Percentiles rank a stretch among this genome's conserved stretches.
Conservation (phyloP, 331 rosid species). For the Dryas integrifolia region DNA sequence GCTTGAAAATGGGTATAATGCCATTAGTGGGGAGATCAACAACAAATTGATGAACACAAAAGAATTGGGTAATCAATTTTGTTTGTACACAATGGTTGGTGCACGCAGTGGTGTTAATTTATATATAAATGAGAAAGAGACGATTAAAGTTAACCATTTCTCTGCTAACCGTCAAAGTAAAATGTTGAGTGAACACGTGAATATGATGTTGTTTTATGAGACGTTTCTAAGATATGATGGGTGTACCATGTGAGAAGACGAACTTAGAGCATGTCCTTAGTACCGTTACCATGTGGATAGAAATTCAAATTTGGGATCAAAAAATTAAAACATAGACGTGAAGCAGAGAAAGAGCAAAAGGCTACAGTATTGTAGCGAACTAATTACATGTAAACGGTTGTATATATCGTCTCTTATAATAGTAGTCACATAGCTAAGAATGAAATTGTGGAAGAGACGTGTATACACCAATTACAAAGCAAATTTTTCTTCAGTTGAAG, state of each 20-base stretch:
- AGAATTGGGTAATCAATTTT: not conserved
- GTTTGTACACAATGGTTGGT: not conserved
- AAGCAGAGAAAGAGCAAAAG: too few species aligned
- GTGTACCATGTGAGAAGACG: constrained; percentile 6
- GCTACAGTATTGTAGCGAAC: too few species aligned
- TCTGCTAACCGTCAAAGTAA: not conserved
- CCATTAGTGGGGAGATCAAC: constrained; percentile 12
- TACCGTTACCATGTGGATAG: not conserved
- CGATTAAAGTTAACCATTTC: not conserved
- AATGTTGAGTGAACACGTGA: constrained; percentile 2
- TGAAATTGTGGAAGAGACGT: too few species aligned
- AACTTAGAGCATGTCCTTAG: not conserved
- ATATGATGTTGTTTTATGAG: not conserved
- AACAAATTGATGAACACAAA: not conserved
- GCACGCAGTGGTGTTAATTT: not conserved
- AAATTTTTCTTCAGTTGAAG: too few species aligned
- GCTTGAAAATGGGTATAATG: not conserved
- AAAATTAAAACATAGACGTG: too few species aligned
- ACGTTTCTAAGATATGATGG: not conserved
- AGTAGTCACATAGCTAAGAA: too few species aligned
- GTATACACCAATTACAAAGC: too few species aligned
- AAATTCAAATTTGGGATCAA: too few species aligned
- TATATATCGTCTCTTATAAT: too few species aligned
- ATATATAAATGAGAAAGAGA: not conserved
- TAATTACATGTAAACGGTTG: too few species aligned